Percentiles rank a stretch among this genome's conserved stretches.
These are phyloP conservation scores for Dalbergia oliveri DNA, from an alignment of 306 rosid genomes.

Conservation along the genomic window DNA sequence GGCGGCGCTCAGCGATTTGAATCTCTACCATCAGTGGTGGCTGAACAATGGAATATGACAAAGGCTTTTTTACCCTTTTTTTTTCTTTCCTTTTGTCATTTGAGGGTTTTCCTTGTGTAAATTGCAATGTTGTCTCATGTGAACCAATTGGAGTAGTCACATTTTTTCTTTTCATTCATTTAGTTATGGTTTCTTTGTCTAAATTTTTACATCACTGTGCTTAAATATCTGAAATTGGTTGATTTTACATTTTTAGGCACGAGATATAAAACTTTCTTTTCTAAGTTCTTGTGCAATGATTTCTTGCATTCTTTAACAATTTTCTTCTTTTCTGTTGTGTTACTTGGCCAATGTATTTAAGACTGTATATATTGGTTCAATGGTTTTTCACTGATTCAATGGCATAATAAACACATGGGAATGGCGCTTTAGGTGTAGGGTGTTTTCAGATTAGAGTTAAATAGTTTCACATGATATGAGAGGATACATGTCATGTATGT, in stretches of 20 bases:
- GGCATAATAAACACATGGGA: background rate
- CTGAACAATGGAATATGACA: slow-evolving; percentile 56
- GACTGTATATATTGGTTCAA: too few species aligned
- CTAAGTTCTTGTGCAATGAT: background rate
- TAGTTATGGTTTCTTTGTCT: background rate
- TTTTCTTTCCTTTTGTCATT: background rate
- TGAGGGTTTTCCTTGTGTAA: background rate
- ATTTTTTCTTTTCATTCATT: background rate
- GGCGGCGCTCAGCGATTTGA: too few species aligned
- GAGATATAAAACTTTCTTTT: background rate
- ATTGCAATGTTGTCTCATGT: background rate
- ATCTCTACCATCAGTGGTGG: slow-evolving; percentile 54
- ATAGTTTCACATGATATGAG: slow-evolving; percentile 47
- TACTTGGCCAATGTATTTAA: too few species aligned
- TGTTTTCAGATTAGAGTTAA: slow-evolving; percentile 1
- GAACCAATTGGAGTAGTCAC: background rate
- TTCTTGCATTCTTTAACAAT: too few species aligned
- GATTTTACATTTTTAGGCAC: background rate
- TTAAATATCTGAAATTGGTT: background rate
- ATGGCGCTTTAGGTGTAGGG: background rate
- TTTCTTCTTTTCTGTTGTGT: background rate
- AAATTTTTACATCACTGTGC: background rate
- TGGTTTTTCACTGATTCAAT: background rate
- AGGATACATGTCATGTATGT: slow-evolving; percentile 2
- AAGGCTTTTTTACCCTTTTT: too few species aligned